phyloP scores from a whole-genome alignment of 768 basidiomycete species.

The Suillus variegatus region DNA sequence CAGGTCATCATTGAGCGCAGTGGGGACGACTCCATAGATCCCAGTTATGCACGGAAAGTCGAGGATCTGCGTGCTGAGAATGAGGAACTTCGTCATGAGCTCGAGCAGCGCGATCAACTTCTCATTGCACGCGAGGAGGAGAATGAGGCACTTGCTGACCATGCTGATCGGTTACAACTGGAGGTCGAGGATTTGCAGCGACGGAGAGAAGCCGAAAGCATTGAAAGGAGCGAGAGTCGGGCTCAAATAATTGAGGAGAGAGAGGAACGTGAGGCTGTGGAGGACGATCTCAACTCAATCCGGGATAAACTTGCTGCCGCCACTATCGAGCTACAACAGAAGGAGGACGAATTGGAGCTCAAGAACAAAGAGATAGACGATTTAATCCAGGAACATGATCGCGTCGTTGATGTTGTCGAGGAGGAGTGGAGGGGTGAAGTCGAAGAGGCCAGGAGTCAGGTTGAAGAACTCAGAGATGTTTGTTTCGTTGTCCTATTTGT shows the following conservation, averaged over 20 bases:
- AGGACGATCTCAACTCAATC: constrained; percentile 72
- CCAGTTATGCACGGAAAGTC: constrained; percentile 48
- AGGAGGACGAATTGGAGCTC: constrained; percentile 83
- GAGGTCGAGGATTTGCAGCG: constrained; percentile 68
- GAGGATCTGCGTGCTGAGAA: constrained; percentile 65
- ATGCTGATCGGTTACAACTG: constrained; percentile 60
- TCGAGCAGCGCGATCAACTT: constrained; percentile 61
- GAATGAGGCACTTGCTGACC: constrained; percentile 68
- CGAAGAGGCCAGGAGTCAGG: constrained; percentile 74
- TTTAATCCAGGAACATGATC: constrained; percentile 69
- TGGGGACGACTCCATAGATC: constrained; percentile 43
- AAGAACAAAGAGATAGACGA: constrained; percentile 80
- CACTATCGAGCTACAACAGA: constrained; percentile 81
- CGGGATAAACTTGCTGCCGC: constrained; percentile 79
- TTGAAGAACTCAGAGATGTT: constrained; percentile 79
- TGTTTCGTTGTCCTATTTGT: constrained; percentile 19
- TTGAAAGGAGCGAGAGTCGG: constrained; percentile 75
- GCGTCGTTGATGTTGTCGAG: constrained; percentile 72
- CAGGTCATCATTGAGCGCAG: constrained; percentile 56
- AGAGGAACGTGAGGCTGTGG: constrained; percentile 77
- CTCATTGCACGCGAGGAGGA: constrained; percentile 66
- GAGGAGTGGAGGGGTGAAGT: constrained; percentile 89
- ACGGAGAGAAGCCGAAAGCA: constrained; percentile 58
- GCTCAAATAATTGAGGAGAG: constrained; percentile 69
- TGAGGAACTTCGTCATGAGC: constrained; percentile 55